Conservation (phyloP, 2,329 filamentous ascomycete genomes). For the Akanthomyces dipterigenus region DNA sequence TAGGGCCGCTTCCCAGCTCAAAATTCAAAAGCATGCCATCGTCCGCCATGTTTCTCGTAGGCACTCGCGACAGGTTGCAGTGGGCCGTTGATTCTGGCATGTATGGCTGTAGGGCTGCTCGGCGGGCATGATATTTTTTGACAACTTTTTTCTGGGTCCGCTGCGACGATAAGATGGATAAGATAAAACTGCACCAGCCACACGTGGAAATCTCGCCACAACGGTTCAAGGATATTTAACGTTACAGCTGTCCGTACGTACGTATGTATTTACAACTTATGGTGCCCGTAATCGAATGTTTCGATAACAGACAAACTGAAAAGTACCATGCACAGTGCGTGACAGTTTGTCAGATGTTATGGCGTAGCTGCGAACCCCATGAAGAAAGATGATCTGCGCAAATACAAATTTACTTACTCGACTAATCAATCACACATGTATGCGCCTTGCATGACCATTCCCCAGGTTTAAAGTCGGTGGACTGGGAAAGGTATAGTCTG, state of each 20-base stretch:
- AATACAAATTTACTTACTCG: neutral
- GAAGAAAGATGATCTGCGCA: neutral
- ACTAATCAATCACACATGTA: neutral
- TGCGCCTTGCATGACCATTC: neutral
- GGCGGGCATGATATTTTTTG: conserved; percentile 11
- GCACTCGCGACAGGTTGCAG: neutral
- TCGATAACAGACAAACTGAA: neutral
- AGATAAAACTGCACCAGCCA: conserved; percentile 4
- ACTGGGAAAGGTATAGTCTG: neutral
- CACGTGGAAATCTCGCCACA: neutral
- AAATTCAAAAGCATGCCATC: conserved; percentile 95
- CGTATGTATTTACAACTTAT: neutral
- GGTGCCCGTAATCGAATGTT: neutral
- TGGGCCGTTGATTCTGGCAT: neutral
- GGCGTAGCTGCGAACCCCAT: neutral
- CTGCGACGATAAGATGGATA: conserved; percentile 9
- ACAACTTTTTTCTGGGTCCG: conserved; percentile 12
- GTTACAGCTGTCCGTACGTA: no score
- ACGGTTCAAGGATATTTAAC: neutral
- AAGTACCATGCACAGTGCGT: no score
- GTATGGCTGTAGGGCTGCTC: neutral
- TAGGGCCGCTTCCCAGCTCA: conserved; percentile 61
- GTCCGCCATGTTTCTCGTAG: conserved; percentile 63
- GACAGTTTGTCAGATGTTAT: neutral
- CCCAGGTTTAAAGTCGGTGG: neutral